Percentiles rank a stretch among this genome's conserved stretches.
phyloP scores from a whole-genome alignment of 345 rosid species.

The Sonneratia caseolaris region DNA sequence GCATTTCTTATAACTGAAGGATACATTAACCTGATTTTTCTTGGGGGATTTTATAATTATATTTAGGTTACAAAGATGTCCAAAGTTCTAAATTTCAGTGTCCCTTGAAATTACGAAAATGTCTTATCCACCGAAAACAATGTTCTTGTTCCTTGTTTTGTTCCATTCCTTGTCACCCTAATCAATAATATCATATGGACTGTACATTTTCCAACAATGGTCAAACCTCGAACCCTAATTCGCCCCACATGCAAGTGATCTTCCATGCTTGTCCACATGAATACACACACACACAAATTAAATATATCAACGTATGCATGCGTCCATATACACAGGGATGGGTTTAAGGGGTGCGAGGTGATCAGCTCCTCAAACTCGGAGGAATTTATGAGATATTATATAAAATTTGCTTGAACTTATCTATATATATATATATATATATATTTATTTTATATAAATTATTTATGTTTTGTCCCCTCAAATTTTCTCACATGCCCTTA shows the following conservation, averaged over 20 bases:
- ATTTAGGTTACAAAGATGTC: not conserved
- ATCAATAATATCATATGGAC: not conserved
- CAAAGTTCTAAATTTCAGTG: slow-evolving; percentile 7
- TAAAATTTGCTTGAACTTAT: no score
- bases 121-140: slow-evolving; percentile 4
- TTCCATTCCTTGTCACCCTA: not conserved
- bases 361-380: no score
- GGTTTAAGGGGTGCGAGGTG: no score
- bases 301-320: no score
- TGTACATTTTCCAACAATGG: not conserved
- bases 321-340: no score
- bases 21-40: not conserved
- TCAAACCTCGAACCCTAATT: not conserved
- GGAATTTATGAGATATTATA: no score
- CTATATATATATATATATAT: no score
- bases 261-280: not conserved
- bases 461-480: no score
- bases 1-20: no score
- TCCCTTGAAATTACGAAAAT: slow-evolving; percentile 3
- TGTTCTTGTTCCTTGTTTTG: not conserved
- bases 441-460: no score
- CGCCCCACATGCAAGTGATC: not conserved
- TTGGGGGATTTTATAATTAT: not conserved
- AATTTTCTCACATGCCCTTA: no score
- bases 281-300: not conserved